Base-by-base conservation (phyloP, 805 yeast species). In the Blastobotrys muscicola region DNA sequence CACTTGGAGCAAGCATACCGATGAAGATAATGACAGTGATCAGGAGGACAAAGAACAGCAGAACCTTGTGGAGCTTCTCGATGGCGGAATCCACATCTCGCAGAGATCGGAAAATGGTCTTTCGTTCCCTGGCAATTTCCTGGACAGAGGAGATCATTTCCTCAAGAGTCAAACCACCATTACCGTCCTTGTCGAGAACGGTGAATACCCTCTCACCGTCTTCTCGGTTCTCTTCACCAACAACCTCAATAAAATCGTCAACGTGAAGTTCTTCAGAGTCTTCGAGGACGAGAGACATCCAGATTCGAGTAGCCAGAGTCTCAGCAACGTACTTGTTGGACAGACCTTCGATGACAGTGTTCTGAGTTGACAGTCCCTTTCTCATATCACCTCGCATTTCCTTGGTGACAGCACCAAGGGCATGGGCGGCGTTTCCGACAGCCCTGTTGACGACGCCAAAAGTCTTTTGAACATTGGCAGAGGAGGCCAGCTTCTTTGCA, bases 241-340 rank as follows among this genome's bases (percentile, higher is more conserved):
- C 49, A 1, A 61, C 57, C n/a, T 57, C 59, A 3, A 53, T 43
- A 36, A 65, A 49, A 42, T 67, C 69, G 8, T 59, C 58, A 34
- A 57, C 50, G 2, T 52, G 47, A 31, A 66, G 52, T n/a, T 49
- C 48, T 4, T 55, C 62, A 2, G 61, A 50, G 40, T 56, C 68
- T 41, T 66, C 70, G 42, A 61, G 55, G 2, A 66, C 69, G 39
- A 66, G 49, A 6, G 69, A 62, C 48, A 61, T 57, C 71, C 71
- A 66, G 38, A 67, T 62, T 13, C 71, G 60, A 37, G 52, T 46
- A 6, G 67, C 69, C 39, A 66, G 50, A 4, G 55, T 53, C 34
- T 54, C 59, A 1, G 66, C 47, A 2, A 57, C 42, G 3, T 44
- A 46, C 30, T 49, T 47, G 40, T 52, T 52, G 13, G 53, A 53